Conservation (phyloP, 192 early-diverging fungal genomes). For the Gryganskiella cystojenkinii region DNA sequence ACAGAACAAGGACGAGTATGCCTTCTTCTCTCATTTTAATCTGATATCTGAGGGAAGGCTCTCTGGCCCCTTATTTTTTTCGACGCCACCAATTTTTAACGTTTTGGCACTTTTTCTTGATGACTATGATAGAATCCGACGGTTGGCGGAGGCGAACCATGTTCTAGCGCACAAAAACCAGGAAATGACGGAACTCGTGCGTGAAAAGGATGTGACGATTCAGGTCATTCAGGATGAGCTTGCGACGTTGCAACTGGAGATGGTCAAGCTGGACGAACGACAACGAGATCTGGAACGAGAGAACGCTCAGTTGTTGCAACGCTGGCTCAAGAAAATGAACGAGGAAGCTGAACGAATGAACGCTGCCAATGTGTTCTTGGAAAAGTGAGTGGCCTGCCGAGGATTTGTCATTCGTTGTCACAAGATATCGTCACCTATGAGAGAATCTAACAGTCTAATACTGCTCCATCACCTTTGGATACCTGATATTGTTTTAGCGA, state of each 20-base stretch:
- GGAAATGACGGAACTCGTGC: slow-evolving; percentile 60
- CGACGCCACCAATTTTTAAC: no score
- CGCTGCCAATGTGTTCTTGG: slow-evolving; percentile 89
- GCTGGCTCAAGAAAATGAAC: slow-evolving; percentile 93
- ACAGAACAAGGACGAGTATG: slow-evolving; percentile 73
- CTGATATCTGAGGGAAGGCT: background rate
- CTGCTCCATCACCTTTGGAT: no score
- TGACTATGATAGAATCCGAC: slow-evolving; percentile 57
- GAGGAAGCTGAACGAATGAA: slow-evolving; percentile 94
- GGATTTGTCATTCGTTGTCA: slow-evolving; percentile 18
- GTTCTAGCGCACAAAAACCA: slow-evolving; percentile 44
- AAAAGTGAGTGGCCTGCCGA: slow-evolving; percentile 64
- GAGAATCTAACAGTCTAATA: no score
- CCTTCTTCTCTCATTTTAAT: slow-evolving; percentile 10
- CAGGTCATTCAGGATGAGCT: slow-evolving; percentile 94
- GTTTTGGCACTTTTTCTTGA: no score
- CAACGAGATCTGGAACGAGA: slow-evolving; percentile 79
- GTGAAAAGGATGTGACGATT: slow-evolving; percentile 93
- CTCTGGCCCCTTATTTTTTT: background rate
- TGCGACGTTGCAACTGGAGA: slow-evolving; percentile 89
- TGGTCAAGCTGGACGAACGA: slow-evolving; percentile 78
- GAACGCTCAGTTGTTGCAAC: slow-evolving; percentile 86
- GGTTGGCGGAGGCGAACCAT: slow-evolving; percentile 45
- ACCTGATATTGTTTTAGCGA: no score
- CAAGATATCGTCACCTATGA: no score